Evolutionary conservation across 148 eudicot genomes (phyloP).

Genomic region (Chenopodium album): DNA sequence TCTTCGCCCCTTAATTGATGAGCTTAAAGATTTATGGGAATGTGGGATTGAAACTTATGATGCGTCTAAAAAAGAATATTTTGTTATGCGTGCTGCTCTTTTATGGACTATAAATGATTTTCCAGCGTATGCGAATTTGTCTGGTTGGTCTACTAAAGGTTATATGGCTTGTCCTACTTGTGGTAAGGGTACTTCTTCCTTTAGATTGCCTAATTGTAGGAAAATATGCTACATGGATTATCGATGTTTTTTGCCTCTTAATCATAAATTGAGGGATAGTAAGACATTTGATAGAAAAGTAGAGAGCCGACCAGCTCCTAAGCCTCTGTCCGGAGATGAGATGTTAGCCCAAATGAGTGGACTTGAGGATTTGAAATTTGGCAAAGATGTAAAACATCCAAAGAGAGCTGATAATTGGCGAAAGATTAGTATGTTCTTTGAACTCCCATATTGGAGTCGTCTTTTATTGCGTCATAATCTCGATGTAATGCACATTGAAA

Average conservation of each 20-base stretch:
- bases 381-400: background rate
- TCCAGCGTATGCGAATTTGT: constrained; percentile 24
- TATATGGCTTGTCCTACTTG: constrained; percentile 20
- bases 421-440: background rate
- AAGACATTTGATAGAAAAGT: constrained; percentile 12
- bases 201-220: background rate
- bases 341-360: background rate
- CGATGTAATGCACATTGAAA: constrained; percentile 14
- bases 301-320: background rate
- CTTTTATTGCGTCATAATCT: background rate
- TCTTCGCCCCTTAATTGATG: constrained; percentile 21
- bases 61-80: background rate
- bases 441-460: constrained; percentile 4
- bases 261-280: constrained; percentile 18
- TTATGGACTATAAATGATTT: constrained; percentile 27
- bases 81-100: constrained; percentile 6
- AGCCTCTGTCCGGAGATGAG: background rate
- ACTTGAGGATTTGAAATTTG: constrained; percentile 2
- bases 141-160: constrained; percentile 20
- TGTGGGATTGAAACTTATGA: constrained; percentile 21
- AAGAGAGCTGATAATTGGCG: constrained; percentile 22
- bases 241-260: background rate
- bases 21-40: constrained; percentile 26
- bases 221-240: constrained; percentile 15
- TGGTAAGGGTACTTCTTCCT: background rate